Conservation (phyloP, 257 asterid species). For the Penstemon newberryi region DNA sequence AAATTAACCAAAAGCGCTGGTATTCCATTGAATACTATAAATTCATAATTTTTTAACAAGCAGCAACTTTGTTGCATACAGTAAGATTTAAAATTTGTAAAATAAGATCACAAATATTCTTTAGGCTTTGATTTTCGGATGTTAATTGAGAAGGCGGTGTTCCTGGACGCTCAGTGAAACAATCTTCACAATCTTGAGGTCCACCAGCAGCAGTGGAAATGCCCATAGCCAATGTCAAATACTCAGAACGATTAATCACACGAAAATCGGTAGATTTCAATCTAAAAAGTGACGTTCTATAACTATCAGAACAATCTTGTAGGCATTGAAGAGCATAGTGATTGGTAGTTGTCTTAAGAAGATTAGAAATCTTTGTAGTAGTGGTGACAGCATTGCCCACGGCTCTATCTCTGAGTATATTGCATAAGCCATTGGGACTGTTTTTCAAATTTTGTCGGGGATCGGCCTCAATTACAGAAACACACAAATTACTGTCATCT, state of each 20-base stretch:
- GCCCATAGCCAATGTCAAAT: neutral
- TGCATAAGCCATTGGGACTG: too few relatives aligned
- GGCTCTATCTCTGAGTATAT: too few relatives aligned
- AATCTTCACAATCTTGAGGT: neutral
- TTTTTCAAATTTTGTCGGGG: too few relatives aligned
- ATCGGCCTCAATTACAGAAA: too few relatives aligned
- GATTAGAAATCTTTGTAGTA: too few relatives aligned
- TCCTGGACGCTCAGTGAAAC: constrained; percentile 2
- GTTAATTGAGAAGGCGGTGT: constrained; percentile 2
- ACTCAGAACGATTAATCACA: neutral
- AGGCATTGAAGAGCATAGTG: neutral
- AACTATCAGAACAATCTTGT: neutral
- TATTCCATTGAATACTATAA: too few relatives aligned
- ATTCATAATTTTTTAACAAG: neutral
- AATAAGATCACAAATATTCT: neutral
- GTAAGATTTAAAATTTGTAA: neutral
- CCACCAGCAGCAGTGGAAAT: neutral
- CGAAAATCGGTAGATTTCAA: neutral
- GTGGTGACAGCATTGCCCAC: too few relatives aligned
- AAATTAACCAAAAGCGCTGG: too few relatives aligned
- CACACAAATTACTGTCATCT: too few relatives aligned
- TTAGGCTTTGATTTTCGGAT: neutral
- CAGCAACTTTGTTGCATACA: too few relatives aligned
- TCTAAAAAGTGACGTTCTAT: neutral
- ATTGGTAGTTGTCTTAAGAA: neutral